Evolutionary conservation across 1,139 yeast genomes (phyloP).

Genomic region (Taiozyma sp.): DNA sequence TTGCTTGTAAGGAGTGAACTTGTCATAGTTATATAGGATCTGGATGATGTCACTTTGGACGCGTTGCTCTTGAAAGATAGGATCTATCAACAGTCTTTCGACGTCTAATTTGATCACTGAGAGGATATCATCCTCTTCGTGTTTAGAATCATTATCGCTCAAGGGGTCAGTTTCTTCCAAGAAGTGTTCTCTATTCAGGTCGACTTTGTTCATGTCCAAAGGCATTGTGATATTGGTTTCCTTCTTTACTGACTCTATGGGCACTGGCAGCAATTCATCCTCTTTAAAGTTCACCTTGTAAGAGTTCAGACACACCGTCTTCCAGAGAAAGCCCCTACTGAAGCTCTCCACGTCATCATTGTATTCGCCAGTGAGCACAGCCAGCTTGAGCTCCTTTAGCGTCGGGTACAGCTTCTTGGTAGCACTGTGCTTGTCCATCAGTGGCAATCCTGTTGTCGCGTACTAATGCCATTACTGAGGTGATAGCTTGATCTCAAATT

Average conservation of each 20-base stretch:
- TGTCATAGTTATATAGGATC: slow-evolving; percentile 45
- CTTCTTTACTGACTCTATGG: neutral
- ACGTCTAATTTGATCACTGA: slow-evolving; percentile 59
- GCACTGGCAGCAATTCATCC: slow-evolving; percentile 15
- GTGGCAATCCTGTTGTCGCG: too few species aligned
- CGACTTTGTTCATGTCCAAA: neutral
- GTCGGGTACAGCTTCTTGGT: slow-evolving; percentile 17
- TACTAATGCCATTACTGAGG: too few species aligned
- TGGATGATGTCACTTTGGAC: slow-evolving; percentile 44
- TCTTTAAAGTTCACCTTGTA: slow-evolving; percentile 13
- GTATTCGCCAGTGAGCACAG: slow-evolving; percentile 20
- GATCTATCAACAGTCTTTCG: slow-evolving; percentile 56
- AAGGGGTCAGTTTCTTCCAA: slow-evolving; percentile 8
- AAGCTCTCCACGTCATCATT: slow-evolving; percentile 12
- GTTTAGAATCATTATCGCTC: neutral
- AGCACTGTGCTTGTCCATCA: slow-evolving; percentile 3
- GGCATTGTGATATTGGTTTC: neutral
- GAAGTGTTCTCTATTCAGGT: neutral
- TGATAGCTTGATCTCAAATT: neutral
- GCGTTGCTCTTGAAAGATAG: slow-evolving; percentile 35
- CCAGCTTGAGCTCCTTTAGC: slow-evolving; percentile 15
- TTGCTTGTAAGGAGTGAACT: slow-evolving; percentile 56
- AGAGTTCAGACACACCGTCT: slow-evolving; percentile 18
- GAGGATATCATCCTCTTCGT: slow-evolving; percentile 20
- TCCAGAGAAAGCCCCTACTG: slow-evolving; percentile 21